Evolutionary conservation across 345 rosid genomes (phyloP), one percentile per base, ranked within the genome.

Genomic region (Syzygium oleosum): DNA sequence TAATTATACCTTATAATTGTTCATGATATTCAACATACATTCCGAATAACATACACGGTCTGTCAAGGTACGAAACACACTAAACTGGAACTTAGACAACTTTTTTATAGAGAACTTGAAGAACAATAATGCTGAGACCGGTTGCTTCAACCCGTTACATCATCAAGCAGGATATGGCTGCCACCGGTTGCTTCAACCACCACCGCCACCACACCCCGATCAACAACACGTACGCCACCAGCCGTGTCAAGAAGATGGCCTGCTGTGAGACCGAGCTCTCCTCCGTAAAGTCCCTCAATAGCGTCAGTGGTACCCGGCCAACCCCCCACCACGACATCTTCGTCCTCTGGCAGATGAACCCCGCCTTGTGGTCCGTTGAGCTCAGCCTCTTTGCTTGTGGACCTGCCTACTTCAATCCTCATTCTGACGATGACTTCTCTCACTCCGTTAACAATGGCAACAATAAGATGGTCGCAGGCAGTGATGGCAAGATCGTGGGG

Each of bases 321-420:
- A 15, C 7, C 46, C 46, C 46, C 6, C 4, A 52, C 53, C 53
- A 15, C 6, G 6, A 98, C 22, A 94, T 99, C 90, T 97, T 97
- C 85, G 98, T 95, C 12, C 88, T 97, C 29, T 97, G 99, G 99
- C 98, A 96, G 91, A 96, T 97, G 99, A 87, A 88, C 85, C 99
- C 99, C 6, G 96, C 94, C 49, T 95, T 94, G 98, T 97, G 99
- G 99, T 96, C 99, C 7, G 93, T 97, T 0, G 99, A 97, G 91
- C 91, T 97, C 19, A 97, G 93, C 5, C 94, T 96, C 1, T 95
- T 97, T 29, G 96, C 17, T 4, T 52, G 17, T 13, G 53, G 53
- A 52, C 27, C 51, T 14, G 9, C 51, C 21, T 34, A 38, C 34
- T 17, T 43, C 12, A 49, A 38, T 78, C 22, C 25, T 78, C 23